Evolutionary conservation across 805 yeast genomes (phyloP), one percentile per base, ranked within the genome.

Genomic region (Starmerella vitae): DNA sequence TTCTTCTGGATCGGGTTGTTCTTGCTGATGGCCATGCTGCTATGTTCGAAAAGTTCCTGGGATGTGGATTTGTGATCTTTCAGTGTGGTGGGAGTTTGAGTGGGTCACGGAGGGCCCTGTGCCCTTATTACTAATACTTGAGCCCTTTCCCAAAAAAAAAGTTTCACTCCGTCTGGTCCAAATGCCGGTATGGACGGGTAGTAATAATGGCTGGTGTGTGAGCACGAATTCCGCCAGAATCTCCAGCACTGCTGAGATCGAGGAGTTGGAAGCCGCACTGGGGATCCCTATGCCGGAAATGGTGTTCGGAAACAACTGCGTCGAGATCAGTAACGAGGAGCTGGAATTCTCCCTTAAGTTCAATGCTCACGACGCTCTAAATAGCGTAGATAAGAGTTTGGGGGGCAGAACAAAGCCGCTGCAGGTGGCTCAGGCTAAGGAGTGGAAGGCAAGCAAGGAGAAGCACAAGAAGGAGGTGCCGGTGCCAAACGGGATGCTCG

Each of bases 1-100:
- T 88, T 88, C 80, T 83, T 84, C 78, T 83, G 81, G 74, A 88
- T 74, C 76, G 97, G 94, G 75, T 85, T 78, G 76, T 88, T 88
- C 86, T 91, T 88, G 61, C 91, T 71, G 78, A 91, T 85, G 71
- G 97, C 98, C 86, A 69, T 50, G 42, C 40, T 44, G 34, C 15
- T 14, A 42, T 34, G 36, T 38, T 40, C 43, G 37, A 43, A 39
- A 45, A 43, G 43, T 36, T 35, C 27, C 32, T n/a, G 20, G 26
- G 3, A 36, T 33, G 42, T 30, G 36, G 26, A 22, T 7, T 7
- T 22, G 26, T 33, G 36, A 30, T 33, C 41, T 44, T 41, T 42
- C 45, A 38, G 30, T 22, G 34, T 5, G 3, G 28, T n/a, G 35
- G n/a, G 28, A 21, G 20, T 18, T 27, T 28, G 30, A 24, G 24